Base-by-base conservation (phyloP, 805 yeast species). In the Wickerhamiella brachini region DNA sequence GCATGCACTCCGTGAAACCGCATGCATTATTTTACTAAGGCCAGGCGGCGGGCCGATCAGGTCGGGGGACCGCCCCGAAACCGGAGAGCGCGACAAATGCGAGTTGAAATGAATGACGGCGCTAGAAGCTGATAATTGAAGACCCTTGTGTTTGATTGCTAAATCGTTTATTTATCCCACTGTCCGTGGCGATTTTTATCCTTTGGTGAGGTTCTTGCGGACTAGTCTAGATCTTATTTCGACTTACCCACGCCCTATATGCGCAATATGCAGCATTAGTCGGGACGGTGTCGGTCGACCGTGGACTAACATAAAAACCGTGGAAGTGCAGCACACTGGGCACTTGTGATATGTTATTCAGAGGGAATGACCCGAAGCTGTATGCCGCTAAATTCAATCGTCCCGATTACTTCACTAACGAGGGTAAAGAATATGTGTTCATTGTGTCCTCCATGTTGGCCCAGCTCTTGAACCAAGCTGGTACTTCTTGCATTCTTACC, bases 391-490 rank as follows among this genome's bases (percentile, higher is more conserved):
- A 41, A 50, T 56, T 56, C 47, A 45, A 53, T 9, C 56, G 53
- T 34, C 54, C 58, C 13, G 51, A 56, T 15, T 56, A 39, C 34
- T 56, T 56, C 42, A 49, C 54, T 4, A 47, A 53, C 21, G 18
- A 55, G 21, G 55, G 55, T 2, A 47, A 37, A 26, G 59, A 56
- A 42, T 56, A 56, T 38, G 55, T 49, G 6, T 56, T 53, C 48
- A 51, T 56, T 6, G 17, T 51, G 2, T 48, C 56, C 26, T 81
- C 81, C 56, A 78, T 78, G 59, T 77, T 55, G 78, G 66, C 83
- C 73, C 65, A 86, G 75, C 60, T 75, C 76, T 67, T 84, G 85
- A 59, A 83, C 76, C 54, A 52, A 24, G 54, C 58, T 2, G 52
- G 59, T 5, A 47, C 56, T 2, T 52, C 56, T 17, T 53, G 49